A percentile compares a stretch with the other conserved stretches of the same genome.
Evolutionary conservation across 305 asterid genomes (phyloP).

Genomic region (Plantago coronopus): DNA sequence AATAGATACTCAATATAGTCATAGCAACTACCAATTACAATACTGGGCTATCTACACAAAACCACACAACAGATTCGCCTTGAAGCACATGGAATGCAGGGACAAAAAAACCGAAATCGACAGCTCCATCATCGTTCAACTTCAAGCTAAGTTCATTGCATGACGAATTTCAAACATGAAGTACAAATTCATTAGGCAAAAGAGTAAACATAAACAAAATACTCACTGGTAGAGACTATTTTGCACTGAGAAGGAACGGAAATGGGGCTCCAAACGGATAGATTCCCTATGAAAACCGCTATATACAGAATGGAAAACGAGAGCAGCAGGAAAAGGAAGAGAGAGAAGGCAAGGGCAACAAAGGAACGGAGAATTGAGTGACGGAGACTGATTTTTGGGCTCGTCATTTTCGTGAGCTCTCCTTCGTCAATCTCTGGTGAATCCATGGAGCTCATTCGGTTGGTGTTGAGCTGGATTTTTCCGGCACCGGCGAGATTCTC

Average conservation of each 20-base stretch:
- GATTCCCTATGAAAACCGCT: constrained; percentile 54
- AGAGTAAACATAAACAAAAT: neutral
- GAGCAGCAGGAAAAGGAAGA: constrained; percentile 36
- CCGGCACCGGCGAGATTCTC: constrained; percentile 45
- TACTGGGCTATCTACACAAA: neutral
- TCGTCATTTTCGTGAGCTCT: constrained; percentile 27
- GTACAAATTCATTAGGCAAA: constrained; percentile 1
- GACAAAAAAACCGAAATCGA: no score
- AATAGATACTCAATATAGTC: neutral
- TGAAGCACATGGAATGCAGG: no score
- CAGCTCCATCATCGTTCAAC: no score
- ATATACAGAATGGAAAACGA: constrained; percentile 48
- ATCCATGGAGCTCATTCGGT: constrained; percentile 33
- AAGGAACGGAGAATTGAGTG: constrained; percentile 38
- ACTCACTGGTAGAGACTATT: constrained; percentile 83
- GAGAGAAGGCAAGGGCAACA: constrained; percentile 32
- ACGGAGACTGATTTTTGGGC: constrained; percentile 19
- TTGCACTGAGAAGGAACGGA: constrained; percentile 75
- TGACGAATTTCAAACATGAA: no score
- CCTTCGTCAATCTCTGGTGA: constrained; percentile 39
- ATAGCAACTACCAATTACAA: neutral
- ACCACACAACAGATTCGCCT: no score
- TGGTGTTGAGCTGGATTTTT: neutral
- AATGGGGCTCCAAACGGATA: constrained; percentile 75
- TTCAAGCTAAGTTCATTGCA: no score